These are phyloP conservation scores for Xerophyta viscosa DNA, from an alignment of 106 monocot genomes.

Conservation along the genomic window DNA sequence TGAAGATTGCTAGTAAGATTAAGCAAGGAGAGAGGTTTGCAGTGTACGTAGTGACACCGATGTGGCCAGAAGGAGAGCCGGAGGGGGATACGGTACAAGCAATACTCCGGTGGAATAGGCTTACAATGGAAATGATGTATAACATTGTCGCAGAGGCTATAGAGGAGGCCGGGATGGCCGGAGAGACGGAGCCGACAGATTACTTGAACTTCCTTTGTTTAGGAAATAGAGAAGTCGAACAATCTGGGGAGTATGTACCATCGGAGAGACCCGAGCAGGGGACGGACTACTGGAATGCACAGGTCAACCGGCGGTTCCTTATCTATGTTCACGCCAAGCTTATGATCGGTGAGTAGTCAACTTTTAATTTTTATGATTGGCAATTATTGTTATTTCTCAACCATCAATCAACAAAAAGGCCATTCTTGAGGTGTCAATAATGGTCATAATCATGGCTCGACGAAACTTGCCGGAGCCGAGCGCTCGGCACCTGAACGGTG, in stretches of 20 bases:
- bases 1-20: conserved; percentile 66
- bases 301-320: conserved; percentile 45
- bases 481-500: no score
- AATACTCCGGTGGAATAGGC: conserved; percentile 47
- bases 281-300: conserved; percentile 42
- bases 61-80: conserved; percentile 71
- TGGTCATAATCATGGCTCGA: no score
- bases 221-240: conserved; percentile 32
- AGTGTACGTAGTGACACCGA: conserved; percentile 49
- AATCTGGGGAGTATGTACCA: conserved; percentile 29
- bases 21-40: conserved; percentile 45
- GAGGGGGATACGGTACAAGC: conserved; percentile 51
- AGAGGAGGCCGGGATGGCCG: conserved; percentile 24
- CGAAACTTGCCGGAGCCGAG: no score
- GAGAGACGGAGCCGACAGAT: conserved; percentile 37
- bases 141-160: conserved; percentile 34
- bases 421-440: no score
- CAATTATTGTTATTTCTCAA: no score
- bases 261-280: conserved; percentile 31
- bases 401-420: no score
- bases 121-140: conserved; percentile 65
- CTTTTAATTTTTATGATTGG: no score
- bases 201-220: conserved; percentile 61
- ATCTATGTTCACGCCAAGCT: conserved; percentile 70
- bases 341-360: conserved; percentile 47